A percentile compares a stretch with the other conserved stretches of the same genome.
These are phyloP conservation scores for Perkinsus chesapeaki DNA, from an alignment of 169 alveolate species.

Conservation along the genomic window DNA sequence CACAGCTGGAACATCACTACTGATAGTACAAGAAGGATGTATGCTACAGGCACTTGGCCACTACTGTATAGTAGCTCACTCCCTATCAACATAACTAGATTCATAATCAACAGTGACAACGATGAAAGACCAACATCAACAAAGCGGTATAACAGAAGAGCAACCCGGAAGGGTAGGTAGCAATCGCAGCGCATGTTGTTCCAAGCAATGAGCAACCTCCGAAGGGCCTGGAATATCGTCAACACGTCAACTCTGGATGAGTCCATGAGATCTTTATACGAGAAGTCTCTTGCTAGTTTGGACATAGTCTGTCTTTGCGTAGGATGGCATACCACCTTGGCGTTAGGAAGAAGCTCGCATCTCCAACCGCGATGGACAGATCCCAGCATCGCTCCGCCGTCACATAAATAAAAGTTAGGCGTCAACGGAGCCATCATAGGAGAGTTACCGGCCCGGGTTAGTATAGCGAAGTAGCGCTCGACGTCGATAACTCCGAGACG, in stretches of 20 bases:
- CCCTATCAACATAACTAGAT: not conserved
- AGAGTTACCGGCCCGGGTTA: not conserved
- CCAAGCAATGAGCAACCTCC: not conserved
- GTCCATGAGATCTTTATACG: not conserved
- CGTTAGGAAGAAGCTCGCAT: not conserved
- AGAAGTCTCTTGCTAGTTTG: not conserved
- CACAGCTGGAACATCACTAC: not conserved
- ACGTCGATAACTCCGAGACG: not conserved
- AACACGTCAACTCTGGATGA: not conserved
- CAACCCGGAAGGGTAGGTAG: not conserved
- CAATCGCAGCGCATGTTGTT: not conserved
- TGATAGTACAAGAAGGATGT: not conserved
- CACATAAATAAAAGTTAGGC: not conserved
- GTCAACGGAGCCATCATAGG: not conserved
- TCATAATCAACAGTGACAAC: not conserved
- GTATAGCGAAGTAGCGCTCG: not conserved
- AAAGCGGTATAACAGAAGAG: not conserved
- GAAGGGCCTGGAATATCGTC: not conserved
- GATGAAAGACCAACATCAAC: not conserved
- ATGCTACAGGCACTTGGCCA: not conserved
- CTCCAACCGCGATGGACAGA: not conserved
- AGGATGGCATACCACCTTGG: not conserved
- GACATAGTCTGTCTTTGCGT: not conserved
- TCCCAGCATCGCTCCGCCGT: not conserved
- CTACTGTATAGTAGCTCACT: not conserved